phyloP scores from a whole-genome alignment of 805 yeast species.

The Hyphopichia homilentoma region DNA sequence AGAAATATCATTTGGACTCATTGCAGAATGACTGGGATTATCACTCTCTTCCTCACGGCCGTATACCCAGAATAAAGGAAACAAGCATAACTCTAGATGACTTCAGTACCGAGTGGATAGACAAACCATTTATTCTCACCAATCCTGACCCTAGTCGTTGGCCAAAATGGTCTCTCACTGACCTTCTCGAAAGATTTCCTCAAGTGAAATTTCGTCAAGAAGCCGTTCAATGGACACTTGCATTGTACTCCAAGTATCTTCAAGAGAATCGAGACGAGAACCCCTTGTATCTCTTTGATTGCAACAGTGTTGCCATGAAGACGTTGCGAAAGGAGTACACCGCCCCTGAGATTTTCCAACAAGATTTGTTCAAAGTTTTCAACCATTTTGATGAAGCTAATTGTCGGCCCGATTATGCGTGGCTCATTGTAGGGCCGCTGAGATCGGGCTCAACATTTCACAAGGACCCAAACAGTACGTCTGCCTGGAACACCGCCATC shows the following conservation, averaged over 20 bases:
- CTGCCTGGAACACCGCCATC: conserved; percentile 85
- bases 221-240: conserved; percentile 74
- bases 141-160: conserved; percentile 37
- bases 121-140: conserved; percentile 63
- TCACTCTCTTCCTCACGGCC: conserved; percentile 28
- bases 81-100: conserved; percentile 33
- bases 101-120: conserved; percentile 46
- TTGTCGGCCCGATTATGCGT: conserved; percentile 85
- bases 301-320: conserved; percentile 65
- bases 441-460: conserved; percentile 88
- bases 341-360: conserved; percentile 51
- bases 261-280: conserved; percentile 67
- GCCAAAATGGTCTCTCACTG: conserved; percentile 63
- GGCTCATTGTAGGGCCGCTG: conserved; percentile 84
- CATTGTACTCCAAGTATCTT: conserved; percentile 59
- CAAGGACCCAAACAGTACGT: conserved; percentile 87
- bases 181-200: conserved; percentile 52
- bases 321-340: conserved; percentile 50
- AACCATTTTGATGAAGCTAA: conserved; percentile 19
- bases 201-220: conserved; percentile 74
- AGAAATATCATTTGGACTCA: conserved; percentile 20
- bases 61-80: conserved; percentile 55
- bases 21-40: conserved; percentile 7
- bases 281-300: conserved; percentile 83
- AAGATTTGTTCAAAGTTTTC: conserved; percentile 62